A percentile compares a stretch with the other conserved stretches of the same genome.
Evolutionary conservation across 208 protist genomes (phyloP).

Genomic region (Crithidia bombi): DNA sequence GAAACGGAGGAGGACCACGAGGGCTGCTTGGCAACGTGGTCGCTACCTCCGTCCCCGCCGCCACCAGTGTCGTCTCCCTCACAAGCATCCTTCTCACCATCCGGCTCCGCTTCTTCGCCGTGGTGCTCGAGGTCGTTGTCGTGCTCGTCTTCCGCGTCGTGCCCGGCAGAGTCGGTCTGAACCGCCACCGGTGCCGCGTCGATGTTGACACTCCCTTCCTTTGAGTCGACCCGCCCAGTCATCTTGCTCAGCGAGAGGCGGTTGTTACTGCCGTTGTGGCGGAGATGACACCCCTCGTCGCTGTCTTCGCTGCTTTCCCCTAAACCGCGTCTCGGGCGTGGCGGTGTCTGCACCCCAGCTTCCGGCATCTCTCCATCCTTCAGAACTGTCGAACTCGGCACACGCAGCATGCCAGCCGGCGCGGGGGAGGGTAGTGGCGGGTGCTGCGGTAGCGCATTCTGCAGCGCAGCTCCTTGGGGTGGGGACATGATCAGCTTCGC

Average conservation of each 20-base stretch:
- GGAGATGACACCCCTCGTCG: not conserved
- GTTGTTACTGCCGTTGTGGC: not conserved
- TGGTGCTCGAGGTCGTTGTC: no score
- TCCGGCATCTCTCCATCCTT: conserved; percentile 22
- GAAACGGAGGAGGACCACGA: not conserved
- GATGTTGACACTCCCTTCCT: not conserved
- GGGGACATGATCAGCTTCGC: conserved; percentile 7
- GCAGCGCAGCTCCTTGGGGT: not conserved
- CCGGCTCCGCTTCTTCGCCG: no score
- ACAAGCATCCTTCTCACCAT: no score
- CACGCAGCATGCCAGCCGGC: conserved; percentile 8
- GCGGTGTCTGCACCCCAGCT: conserved; percentile 14
- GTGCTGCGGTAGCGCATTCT: not conserved
- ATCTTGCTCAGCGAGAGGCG: not conserved
- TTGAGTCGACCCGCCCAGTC: not conserved
- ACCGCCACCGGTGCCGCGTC: not conserved
- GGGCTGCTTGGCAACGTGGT: not conserved
- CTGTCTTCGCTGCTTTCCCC: conserved; percentile 35
- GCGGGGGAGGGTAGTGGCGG: not conserved
- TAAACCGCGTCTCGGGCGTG: conserved; percentile 6
- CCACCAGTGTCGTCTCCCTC: not conserved
- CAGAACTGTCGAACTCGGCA: conserved; percentile 29
- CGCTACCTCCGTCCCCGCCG: not conserved
- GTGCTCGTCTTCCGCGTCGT: not conserved
- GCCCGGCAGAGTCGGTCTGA: not conserved